Conservation (phyloP, 352 stramenopile species). For the Globisporangium recalcitrans region DNA sequence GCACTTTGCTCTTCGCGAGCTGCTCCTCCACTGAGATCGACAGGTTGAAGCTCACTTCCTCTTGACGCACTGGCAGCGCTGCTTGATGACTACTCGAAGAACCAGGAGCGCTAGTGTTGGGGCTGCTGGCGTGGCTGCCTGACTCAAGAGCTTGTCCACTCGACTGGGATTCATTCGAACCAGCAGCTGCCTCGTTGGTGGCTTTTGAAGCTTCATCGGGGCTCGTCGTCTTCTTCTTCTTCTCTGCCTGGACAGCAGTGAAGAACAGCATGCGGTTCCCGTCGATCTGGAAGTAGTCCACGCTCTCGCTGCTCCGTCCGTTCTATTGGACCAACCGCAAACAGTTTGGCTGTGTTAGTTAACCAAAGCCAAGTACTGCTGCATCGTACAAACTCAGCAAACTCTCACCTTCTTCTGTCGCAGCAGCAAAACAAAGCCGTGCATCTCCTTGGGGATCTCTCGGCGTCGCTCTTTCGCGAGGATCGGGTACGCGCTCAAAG, state of each 20-base stretch:
- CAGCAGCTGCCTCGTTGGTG: background rate
- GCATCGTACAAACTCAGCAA: no score
- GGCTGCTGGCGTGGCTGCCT: background rate
- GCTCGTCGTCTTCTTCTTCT: background rate
- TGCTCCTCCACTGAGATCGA: constrained; percentile 56
- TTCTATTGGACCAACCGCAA: constrained; percentile 31
- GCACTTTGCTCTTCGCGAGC: constrained; percentile 49
- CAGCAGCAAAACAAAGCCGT: constrained; percentile 52
- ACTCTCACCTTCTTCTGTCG: constrained; percentile 56
- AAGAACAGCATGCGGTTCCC: constrained; percentile 27
- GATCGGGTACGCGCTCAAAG: constrained; percentile 48
- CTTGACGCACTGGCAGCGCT: constrained; percentile 41
- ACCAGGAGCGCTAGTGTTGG: background rate
- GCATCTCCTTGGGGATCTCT: constrained; percentile 50
- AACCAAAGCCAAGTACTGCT: background rate
- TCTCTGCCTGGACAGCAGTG: constrained; percentile 2
- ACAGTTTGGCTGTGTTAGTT: background rate
- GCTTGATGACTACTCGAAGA: constrained; percentile 7
- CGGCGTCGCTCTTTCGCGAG: constrained; percentile 54
- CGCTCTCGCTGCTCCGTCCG: constrained; percentile 48
- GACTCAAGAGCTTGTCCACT: background rate
- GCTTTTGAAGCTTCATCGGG: background rate
- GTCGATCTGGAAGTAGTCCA: constrained; percentile 56
- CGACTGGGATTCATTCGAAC: background rate
- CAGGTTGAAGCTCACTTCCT: constrained; percentile 72